A percentile compares a stretch with the other conserved stretches of the same genome.
phyloP scores from a whole-genome alignment of 2,329 filamentous ascomycete species.

The Curvularia hawaiiensis region DNA sequence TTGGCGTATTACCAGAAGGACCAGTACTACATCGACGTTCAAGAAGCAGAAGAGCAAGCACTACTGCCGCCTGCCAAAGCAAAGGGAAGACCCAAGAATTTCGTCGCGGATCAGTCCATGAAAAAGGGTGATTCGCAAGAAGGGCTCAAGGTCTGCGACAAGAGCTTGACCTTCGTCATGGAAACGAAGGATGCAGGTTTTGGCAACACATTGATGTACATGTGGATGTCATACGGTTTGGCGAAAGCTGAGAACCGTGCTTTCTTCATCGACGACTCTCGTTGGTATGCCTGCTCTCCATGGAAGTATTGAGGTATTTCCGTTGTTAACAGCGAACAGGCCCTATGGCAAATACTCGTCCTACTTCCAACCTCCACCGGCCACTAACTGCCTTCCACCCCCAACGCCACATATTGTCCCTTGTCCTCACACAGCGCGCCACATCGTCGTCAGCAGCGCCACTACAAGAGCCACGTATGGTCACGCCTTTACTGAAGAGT shows the following conservation, averaged over 20 bases:
- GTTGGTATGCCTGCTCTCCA: constrained; percentile 60
- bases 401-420: constrained; percentile 78
- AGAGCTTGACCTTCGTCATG: constrained; percentile 77
- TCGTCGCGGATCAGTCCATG: constrained; percentile 47
- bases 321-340: constrained; percentile 46
- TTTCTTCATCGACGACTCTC: constrained; percentile 85
- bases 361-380: constrained; percentile 72
- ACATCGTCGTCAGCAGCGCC: constrained; percentile 74
- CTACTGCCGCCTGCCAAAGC: constrained; percentile 59
- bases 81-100: constrained; percentile 44
- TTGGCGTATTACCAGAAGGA: constrained; percentile 66
- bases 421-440: constrained; percentile 75
- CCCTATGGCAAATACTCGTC: constrained; percentile 76
- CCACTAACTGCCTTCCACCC: constrained; percentile 70
- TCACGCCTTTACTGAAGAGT: constrained; percentile 60
- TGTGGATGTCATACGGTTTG: constrained; percentile 85
- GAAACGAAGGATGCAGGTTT: constrained; percentile 77
- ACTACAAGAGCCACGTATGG: constrained; percentile 71
- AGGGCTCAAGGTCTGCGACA: constrained; percentile 65
- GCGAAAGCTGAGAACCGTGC: constrained; percentile 73
- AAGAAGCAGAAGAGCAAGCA: constrained; percentile 69
- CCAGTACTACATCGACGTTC: constrained; percentile 74
- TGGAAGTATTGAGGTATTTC: not conserved
- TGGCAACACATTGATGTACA: constrained; percentile 74
- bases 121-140: constrained; percentile 34